A percentile compares a stretch with the other conserved stretches of the same genome.
These are phyloP conservation scores for Aegilops sharonensis DNA, from an alignment of 176 grass and related monocot species.

Conservation along the genomic window DNA sequence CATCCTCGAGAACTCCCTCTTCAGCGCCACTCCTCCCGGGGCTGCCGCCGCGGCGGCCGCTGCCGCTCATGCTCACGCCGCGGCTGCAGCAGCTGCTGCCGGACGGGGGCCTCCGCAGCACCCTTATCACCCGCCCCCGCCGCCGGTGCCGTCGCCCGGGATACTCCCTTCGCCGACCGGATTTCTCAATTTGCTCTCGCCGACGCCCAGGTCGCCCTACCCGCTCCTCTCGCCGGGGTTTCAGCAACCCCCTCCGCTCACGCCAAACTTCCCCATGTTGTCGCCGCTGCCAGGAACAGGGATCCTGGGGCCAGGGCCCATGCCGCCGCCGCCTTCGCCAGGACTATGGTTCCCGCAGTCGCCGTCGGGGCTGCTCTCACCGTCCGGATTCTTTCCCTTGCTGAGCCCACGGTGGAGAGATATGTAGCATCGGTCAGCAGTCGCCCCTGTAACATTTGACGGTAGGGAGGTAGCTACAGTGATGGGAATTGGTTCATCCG, in stretches of 20 bases:
- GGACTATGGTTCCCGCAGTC: slow-evolving; percentile 68
- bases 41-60: slow-evolving; percentile 1
- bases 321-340: slow-evolving; percentile 48
- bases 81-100: not conserved
- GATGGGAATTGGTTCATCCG: slow-evolving; percentile 5
- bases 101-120: not conserved
- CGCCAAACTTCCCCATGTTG: slow-evolving; percentile 60
- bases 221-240: slow-evolving; percentile 70
- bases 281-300: slow-evolving; percentile 60
- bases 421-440: slow-evolving; percentile 38
- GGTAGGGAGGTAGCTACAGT: slow-evolving; percentile 39
- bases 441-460: slow-evolving; percentile 44
- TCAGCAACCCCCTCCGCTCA: slow-evolving; percentile 35
- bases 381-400: slow-evolving; percentile 61
- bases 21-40: slow-evolving; percentile 51
- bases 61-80: not conserved
- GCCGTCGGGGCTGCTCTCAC: slow-evolving; percentile 67
- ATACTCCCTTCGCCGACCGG: slow-evolving; percentile 65
- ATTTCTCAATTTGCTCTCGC: slow-evolving; percentile 69
- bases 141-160: slow-evolving; percentile 49
- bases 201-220: slow-evolving; percentile 67
- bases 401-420: slow-evolving; percentile 82
- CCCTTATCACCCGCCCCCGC: slow-evolving; percentile 31
- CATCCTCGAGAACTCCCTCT: slow-evolving; percentile 70
- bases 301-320: slow-evolving; percentile 63